Conservation (phyloP, 805 yeast genomes). For the Ogataea trehaloabstinens region DNA sequence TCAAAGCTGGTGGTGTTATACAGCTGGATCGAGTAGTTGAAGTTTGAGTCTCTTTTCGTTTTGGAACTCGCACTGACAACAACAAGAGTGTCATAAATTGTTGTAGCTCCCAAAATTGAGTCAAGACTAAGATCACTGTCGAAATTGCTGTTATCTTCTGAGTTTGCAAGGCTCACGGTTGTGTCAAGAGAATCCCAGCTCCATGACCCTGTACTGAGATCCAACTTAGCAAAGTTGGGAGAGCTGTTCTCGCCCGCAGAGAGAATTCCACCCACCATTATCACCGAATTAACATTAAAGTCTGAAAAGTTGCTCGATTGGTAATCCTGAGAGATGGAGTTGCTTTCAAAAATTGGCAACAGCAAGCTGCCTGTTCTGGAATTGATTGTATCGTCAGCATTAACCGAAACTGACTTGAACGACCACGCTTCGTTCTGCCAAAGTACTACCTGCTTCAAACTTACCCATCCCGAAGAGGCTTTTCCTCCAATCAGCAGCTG, state of each 20-base stretch:
- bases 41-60: conserved; percentile 19
- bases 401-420: conserved; percentile 39
- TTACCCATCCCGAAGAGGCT: conserved; percentile 62
- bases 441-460: conserved; percentile 68
- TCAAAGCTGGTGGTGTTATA: conserved; percentile 40
- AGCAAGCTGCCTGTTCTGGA: conserved; percentile 53
- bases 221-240: conserved; percentile 43
- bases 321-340: conserved; percentile 22
- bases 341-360: conserved; percentile 48
- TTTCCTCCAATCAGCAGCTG: conserved; percentile 66
- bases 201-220: conserved; percentile 42
- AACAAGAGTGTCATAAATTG: conserved; percentile 49
- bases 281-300: conserved; percentile 38
- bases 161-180: conserved; percentile 21
- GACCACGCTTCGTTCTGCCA: conserved; percentile 76
- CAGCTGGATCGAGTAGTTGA: conserved; percentile 36
- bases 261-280: conserved; percentile 63
- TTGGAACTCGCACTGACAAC: conserved; percentile 32
- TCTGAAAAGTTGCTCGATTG: conserved; percentile 27
- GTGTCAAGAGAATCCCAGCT: conserved; percentile 36
- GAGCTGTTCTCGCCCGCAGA: conserved; percentile 33
- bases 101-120: conserved; percentile 45
- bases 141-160: conserved; percentile 18
- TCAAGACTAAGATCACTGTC: conserved; percentile 27
- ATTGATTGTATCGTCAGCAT: conserved; percentile 39